Conservation (phyloP, 2,329 filamentous ascomycete species). For the Penicillium janthinellum region DNA sequence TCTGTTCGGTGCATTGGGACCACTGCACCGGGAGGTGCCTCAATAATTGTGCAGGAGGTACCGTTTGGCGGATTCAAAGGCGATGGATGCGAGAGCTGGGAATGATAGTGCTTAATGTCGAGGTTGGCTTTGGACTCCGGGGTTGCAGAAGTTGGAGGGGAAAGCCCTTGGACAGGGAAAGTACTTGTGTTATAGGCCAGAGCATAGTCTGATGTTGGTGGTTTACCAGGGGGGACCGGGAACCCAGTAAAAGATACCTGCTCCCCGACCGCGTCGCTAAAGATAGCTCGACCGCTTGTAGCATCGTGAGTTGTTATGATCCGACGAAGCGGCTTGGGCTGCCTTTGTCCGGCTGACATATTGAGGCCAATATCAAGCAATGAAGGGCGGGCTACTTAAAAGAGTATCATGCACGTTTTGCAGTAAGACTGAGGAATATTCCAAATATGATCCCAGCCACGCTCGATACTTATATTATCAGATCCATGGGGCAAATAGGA, state of each 20-base stretch:
- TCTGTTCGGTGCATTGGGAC: slow-evolving; percentile 53
- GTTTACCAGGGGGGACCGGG: slow-evolving; percentile 12
- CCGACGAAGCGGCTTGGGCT: not conserved
- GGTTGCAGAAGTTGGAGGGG: slow-evolving; percentile 14
- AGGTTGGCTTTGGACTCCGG: slow-evolving; percentile 15
- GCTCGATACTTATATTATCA: no score
- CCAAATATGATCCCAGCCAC: no score
- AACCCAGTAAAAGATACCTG: slow-evolving; percentile 13
- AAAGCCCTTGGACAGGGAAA: slow-evolving; percentile 19
- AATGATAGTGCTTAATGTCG: slow-evolving; percentile 16
- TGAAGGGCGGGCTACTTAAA: no score
- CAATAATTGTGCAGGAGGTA: slow-evolving; percentile 17
- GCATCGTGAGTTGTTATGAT: slow-evolving; percentile 14
- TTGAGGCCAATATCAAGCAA: no score
- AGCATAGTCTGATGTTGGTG: slow-evolving; percentile 18
- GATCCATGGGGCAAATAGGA: no score
- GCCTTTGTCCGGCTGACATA: no score
- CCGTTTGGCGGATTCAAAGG: slow-evolving; percentile 16
- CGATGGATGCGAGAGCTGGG: slow-evolving; percentile 9
- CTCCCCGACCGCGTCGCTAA: slow-evolving; percentile 8
- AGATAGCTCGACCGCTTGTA: slow-evolving; percentile 13
- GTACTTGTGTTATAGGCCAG: slow-evolving; percentile 14
- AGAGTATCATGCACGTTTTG: no score
- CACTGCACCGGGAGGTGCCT: slow-evolving; percentile 14
- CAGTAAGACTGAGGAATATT: no score